Percentiles rank a stretch among this genome's conserved stretches.
Conservation (phyloP, 306 rosid genomes). For the Alnus glutinosa region DNA sequence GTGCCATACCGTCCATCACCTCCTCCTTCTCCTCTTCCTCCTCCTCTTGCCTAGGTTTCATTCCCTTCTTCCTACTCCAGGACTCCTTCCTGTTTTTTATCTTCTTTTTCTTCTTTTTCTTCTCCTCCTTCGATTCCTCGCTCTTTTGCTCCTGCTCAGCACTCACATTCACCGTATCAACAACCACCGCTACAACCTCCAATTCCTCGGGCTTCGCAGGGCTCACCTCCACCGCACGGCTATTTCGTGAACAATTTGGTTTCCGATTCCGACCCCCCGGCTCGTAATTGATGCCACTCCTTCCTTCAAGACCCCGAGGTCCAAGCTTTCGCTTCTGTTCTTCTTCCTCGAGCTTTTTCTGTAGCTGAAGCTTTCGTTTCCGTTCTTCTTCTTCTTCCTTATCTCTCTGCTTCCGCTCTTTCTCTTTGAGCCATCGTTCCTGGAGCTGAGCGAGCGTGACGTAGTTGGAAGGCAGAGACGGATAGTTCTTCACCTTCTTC, state of each 20-base stretch:
- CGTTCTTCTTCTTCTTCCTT: constrained; percentile 5
- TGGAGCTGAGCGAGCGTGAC: constrained; percentile 55
- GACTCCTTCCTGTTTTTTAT: background rate
- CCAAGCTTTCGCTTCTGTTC: constrained; percentile 2
- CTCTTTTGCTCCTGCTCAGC: constrained; percentile 12
- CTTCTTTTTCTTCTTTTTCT: background rate
- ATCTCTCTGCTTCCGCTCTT: constrained; percentile 23
- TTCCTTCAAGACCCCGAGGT: background rate
- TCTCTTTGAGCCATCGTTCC: constrained; percentile 54
- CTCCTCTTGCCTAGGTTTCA: constrained; percentile 1
- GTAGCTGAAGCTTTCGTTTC: constrained; percentile 19
- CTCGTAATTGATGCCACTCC: background rate
- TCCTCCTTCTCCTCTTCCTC: background rate
- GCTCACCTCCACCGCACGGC: background rate
- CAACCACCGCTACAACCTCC: constrained; percentile 1
- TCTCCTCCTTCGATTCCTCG: constrained; percentile 7
- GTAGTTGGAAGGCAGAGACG: constrained; percentile 57
- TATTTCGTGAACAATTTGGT: background rate
- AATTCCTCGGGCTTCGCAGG: background rate
- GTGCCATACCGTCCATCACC: background rate
- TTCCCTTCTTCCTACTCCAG: background rate
- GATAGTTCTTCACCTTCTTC: constrained; percentile 18
- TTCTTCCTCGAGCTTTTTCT: constrained; percentile 14
- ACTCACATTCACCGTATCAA: constrained; percentile 1
- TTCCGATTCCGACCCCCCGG: background rate